phyloP scores from a whole-genome alignment of 1,284 basidiomycete species.

The Puccinia horiana region DNA sequence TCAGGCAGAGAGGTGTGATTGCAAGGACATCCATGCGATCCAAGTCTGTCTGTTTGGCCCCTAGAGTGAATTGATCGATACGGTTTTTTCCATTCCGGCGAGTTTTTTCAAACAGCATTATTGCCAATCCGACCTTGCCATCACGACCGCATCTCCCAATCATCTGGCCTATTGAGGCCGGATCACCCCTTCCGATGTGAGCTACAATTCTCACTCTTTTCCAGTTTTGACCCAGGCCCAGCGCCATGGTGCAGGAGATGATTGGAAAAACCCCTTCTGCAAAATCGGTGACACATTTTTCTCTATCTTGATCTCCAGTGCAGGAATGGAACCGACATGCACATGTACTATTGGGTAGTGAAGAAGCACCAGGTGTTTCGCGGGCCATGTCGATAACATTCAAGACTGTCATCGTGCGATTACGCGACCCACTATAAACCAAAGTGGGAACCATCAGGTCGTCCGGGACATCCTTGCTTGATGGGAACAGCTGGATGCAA shows the following conservation, averaged over 20 bases:
- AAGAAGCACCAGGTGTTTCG: not conserved
- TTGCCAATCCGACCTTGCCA: not conserved
- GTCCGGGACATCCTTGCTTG: not conserved
- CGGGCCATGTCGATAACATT: not conserved
- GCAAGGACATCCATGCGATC: not conserved
- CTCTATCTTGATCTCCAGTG: conserved; percentile 16
- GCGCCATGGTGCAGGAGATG: conserved; percentile 11
- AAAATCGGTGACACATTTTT: not conserved
- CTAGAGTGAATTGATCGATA: not conserved
- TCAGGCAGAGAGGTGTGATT: not conserved
- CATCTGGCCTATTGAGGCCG: conserved; percentile 2
- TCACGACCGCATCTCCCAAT: conserved; percentile 1
- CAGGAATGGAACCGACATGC: conserved; percentile 1
- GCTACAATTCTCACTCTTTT: not conserved
- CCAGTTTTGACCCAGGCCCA: conserved; percentile 30
- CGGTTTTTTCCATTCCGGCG: not conserved
- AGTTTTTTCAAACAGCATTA: not conserved
- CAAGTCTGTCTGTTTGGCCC: not conserved
- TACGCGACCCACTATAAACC: conserved; percentile 18
- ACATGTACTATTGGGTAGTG: not conserved
- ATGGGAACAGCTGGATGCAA: not conserved
- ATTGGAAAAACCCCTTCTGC: not conserved
- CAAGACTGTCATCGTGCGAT: not conserved
- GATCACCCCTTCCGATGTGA: not conserved
- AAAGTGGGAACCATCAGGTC: not conserved